Evolutionary conservation across 164 flowering plant genomes (phyloP).

Genomic region (Stephania japonica): DNA sequence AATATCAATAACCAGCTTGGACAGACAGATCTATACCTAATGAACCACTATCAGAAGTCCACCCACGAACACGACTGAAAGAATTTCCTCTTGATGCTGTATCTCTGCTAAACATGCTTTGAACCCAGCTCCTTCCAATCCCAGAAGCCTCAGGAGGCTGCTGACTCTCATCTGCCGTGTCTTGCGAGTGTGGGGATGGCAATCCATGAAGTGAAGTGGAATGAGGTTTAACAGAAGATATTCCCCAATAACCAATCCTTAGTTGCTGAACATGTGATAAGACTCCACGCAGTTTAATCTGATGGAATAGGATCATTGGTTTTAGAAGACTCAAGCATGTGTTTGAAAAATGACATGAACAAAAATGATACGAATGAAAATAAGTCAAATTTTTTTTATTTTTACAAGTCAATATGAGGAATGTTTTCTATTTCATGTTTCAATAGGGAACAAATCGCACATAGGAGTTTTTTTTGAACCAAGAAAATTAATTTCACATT

Average conservation of each 20-base stretch:
- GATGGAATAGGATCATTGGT: constrained; percentile 11
- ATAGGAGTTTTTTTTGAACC: no score
- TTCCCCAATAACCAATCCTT: constrained; percentile 82
- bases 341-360: no score
- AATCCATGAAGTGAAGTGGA: constrained; percentile 55
- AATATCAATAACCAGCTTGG: neutral
- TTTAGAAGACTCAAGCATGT: neutral
- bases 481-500: no score
- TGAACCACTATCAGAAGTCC: constrained; percentile 64
- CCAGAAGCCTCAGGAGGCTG: constrained; percentile 93
- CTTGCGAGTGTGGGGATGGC: constrained; percentile 75
- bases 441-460: no score
- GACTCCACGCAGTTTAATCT: constrained; percentile 88
- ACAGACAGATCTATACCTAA: constrained; percentile 30
- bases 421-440: no score
- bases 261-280: constrained; percentile 82
- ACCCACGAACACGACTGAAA: constrained; percentile 65
- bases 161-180: constrained; percentile 49
- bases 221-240: constrained; percentile 56
- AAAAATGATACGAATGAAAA: no score
- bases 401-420: no score
- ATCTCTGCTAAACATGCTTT: constrained; percentile 98
- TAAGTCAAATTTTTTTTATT: no score
- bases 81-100: constrained; percentile 57
- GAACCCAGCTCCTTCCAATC: constrained; percentile 97